phyloP scores from a whole-genome alignment of 495 filamentous ascomycete species.

The Bacidia rubella region DNA sequence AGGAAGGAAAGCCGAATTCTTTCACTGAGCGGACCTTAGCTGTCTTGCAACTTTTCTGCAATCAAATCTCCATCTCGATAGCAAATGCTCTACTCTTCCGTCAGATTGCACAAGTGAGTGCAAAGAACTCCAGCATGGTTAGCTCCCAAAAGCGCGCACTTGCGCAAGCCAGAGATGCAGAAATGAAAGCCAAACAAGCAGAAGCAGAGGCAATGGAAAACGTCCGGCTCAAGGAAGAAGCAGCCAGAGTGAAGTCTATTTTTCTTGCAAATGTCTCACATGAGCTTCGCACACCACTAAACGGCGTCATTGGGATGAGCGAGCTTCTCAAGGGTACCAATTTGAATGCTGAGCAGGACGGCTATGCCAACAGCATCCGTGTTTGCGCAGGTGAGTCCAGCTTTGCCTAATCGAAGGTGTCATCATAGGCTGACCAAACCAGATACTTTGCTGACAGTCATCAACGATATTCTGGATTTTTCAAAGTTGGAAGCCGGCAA shows the following conservation, averaged over 20 bases:
- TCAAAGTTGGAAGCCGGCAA: conserved; percentile 90
- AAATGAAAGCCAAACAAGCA: conserved; percentile 69
- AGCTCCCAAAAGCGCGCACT: conserved; percentile 73
- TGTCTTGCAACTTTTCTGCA: conserved; percentile 72
- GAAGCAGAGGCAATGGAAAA: conserved; percentile 76
- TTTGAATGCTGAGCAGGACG: conserved; percentile 68
- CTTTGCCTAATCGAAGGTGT: not conserved
- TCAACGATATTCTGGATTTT: conserved; percentile 91
- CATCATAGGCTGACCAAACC: not conserved
- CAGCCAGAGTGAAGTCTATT: conserved; percentile 78
- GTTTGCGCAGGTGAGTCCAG: conserved; percentile 47
- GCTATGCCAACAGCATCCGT: conserved; percentile 83
- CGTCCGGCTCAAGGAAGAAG: conserved; percentile 81
- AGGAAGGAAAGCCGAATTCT: conserved; percentile 64
- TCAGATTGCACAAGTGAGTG: conserved; percentile 62
- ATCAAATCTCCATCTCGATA: conserved; percentile 79
- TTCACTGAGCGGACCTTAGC: conserved; percentile 83
- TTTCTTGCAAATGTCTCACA: conserved; percentile 90
- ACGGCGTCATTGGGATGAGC: conserved; percentile 81
- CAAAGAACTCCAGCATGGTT: conserved; percentile 76
- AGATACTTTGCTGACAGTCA: conserved; percentile 79
- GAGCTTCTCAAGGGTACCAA: conserved; percentile 69
- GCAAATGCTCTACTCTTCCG: conserved; percentile 80
- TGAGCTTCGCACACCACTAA: conserved; percentile 73
- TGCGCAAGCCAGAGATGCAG: conserved; percentile 62